Base-by-base conservation (phyloP, 768 basidiomycete genomes). In the Mycena haematopus region DNA sequence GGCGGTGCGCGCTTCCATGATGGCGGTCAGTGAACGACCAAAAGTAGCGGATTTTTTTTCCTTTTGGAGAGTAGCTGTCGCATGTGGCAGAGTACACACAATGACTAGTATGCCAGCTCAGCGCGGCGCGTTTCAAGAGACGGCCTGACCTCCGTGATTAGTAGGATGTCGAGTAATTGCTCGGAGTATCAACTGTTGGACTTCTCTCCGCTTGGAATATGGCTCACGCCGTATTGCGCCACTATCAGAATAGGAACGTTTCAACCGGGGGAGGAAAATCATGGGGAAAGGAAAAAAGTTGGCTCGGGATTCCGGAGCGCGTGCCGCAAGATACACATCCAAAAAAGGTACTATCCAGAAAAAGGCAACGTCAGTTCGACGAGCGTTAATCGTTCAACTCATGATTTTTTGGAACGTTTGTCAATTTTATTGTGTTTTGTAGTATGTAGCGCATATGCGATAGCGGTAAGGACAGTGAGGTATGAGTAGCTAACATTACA, bases 381-480 rank as follows among this genome's bases (percentile, higher is more conserved):
- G 59, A 6, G 25, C 17, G 1, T 42, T 15, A 9, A 21, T 7
- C n/a, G 19, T n/a, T 42, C 40, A 42, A 42, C 4, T 51, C 31
- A 9, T n/a, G 11, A 19, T 14, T 35, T 33, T 4, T n/a, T 35
- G 50, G 10, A 45, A 10, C 44, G 33, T 63, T 62, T 11, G 46
- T 27, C 29, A 45, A 54, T 66, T 66, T 66, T 66, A 62, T 66
- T 66, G 52, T 35, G 53, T 62, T 66, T 62, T 33, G 19, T 61
- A 24, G n/a, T 56, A 35, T 65, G 53, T 66, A n/a, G 9, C 40
- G 29, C n/a, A n/a, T n/a, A 36, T 58, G 33, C 35, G 36, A 11
- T 2, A n/a, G 10, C 22, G n/a, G 61, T 56, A 62, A 63, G 8
- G 65, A 66, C 65, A 25, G 61, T 50, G 38, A 42, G 40, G 31